Percentiles rank a stretch among this genome's conserved stretches.
These are phyloP conservation scores for Apophysomyces ossiformis DNA, from an alignment of 371 early-diverging fungal species.

Conservation along the genomic window DNA sequence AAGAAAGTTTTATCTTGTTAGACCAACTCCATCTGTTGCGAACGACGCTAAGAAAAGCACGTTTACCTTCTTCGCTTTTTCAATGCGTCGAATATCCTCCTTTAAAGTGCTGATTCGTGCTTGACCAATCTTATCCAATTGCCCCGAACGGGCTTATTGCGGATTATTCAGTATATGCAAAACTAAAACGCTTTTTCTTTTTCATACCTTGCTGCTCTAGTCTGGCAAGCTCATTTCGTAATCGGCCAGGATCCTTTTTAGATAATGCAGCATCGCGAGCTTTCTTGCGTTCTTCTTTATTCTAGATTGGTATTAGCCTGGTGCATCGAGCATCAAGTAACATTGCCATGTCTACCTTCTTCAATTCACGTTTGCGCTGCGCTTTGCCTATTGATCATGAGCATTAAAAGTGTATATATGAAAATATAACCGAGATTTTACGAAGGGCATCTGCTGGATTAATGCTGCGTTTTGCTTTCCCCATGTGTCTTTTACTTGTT, in stretches of 20 bases:
- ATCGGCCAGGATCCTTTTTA: conserved; percentile 54
- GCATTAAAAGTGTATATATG: not conserved
- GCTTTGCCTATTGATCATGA: conserved; percentile 53
- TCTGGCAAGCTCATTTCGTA: conserved; percentile 48
- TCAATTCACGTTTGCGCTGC: conserved; percentile 66
- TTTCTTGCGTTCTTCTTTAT: conserved; percentile 64
- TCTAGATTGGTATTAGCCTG: conserved; percentile 34
- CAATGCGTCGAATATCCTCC: conserved; percentile 49
- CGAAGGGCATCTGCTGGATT: conserved; percentile 58
- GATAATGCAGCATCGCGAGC: conserved; percentile 55
- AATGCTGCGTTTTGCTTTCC: conserved; percentile 49
- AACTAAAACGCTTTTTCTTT: not conserved
- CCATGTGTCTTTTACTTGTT: conserved; percentile 29
- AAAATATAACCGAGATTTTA: conserved; percentile 52
- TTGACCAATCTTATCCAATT: conserved; percentile 55
- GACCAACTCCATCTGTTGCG: not conserved
- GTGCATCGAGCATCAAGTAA: not conserved
- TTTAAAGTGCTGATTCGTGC: conserved; percentile 49
- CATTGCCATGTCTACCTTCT: conserved; percentile 50
- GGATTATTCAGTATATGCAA: not conserved
- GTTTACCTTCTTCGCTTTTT: conserved; percentile 55
- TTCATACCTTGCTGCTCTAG: conserved; percentile 53
- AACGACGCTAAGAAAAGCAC: not conserved
- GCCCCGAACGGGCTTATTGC: conserved; percentile 31
- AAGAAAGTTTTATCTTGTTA: not conserved